A percentile compares a stretch with the other conserved stretches of the same genome.
These are phyloP conservation scores for Schoenoplectus triqueter DNA, from an alignment of 202 grass and related monocot species.

Conservation along the genomic window DNA sequence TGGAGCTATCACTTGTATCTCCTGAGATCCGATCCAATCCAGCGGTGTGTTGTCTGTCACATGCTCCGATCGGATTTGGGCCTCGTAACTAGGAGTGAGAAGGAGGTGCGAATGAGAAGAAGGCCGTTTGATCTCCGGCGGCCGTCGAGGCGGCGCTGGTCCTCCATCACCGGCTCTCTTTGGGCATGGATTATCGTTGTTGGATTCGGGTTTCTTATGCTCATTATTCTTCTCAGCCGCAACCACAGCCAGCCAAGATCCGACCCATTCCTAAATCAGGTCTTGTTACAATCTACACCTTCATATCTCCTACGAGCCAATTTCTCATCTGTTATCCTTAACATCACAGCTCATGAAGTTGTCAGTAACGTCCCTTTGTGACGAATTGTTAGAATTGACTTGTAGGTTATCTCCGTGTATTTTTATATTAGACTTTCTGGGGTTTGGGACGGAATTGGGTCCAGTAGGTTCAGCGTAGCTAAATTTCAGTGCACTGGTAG, in stretches of 20 bases:
- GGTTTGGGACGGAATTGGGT: neutral
- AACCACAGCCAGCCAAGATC: conserved; percentile 14
- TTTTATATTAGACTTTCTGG: conserved; percentile 18
- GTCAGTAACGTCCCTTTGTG: neutral
- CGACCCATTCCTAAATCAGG: conserved; percentile 26
- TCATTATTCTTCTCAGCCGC: conserved; percentile 35
- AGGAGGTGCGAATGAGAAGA: conserved; percentile 33
- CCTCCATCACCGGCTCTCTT: conserved; percentile 18
- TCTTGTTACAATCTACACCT: neutral
- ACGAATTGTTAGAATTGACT: neutral
- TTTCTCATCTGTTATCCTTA: conserved; percentile 21
- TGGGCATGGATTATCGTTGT: conserved; percentile 28
- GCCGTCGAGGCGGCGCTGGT: conserved; percentile 33
- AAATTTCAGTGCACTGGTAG: neutral
- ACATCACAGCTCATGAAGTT: neutral
- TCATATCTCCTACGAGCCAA: neutral
- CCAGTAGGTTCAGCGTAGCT: neutral
- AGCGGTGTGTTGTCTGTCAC: neutral
- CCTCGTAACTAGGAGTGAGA: neutral
- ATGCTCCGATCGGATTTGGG: conserved; percentile 31
- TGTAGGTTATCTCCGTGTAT: neutral
- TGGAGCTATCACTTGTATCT: conserved; percentile 6
- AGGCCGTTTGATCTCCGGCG: conserved; percentile 32
- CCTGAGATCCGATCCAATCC: conserved; percentile 14
- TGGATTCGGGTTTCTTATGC: conserved; percentile 26